Evolutionary conservation across 805 yeast genomes (phyloP).

Genomic region (Lipomyces spencermartinsiae): DNA sequence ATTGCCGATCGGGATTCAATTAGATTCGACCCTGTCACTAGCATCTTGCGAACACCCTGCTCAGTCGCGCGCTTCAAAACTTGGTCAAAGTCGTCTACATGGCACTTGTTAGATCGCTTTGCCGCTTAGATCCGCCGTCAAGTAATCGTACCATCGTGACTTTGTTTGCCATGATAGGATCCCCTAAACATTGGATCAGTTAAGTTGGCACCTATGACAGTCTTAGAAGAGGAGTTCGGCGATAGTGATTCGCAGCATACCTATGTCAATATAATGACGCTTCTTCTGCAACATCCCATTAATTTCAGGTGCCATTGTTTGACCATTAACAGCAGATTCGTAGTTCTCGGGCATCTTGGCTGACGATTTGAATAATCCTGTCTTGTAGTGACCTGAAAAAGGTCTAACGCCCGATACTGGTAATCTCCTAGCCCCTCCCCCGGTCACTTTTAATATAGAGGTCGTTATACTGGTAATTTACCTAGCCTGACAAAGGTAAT

Average conservation of each 20-base stretch:
- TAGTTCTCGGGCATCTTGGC: not conserved
- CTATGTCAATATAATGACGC: slow-evolving; percentile 32
- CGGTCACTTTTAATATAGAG: not conserved
- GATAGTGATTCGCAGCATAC: slow-evolving; percentile 10
- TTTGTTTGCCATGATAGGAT: slow-evolving; percentile 67
- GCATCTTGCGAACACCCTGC: slow-evolving; percentile 69
- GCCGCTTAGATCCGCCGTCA: not conserved
- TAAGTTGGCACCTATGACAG: slow-evolving; percentile 72
- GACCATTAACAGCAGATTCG: not conserved
- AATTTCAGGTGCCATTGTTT: slow-evolving; percentile 1
- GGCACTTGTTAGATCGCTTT: not conserved
- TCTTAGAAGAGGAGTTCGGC: slow-evolving; percentile 36
- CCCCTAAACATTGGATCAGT: slow-evolving; percentile 92
- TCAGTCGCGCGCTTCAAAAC: slow-evolving; percentile 71
- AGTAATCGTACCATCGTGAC: slow-evolving; percentile 56
- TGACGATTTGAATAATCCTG: not conserved
- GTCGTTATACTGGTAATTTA: not conserved
- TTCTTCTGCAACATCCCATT: not conserved
- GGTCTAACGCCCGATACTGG: not conserved
- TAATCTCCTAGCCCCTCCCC: not conserved
- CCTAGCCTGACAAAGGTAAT: too few species aligned
- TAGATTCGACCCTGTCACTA: slow-evolving; percentile 84
- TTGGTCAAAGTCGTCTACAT: slow-evolving; percentile 58
- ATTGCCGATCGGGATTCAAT: slow-evolving; percentile 69
- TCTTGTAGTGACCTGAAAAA: not conserved